Conservation (phyloP, 192 early-diverging fungal species). For the Entomortierella beljakovae region DNA sequence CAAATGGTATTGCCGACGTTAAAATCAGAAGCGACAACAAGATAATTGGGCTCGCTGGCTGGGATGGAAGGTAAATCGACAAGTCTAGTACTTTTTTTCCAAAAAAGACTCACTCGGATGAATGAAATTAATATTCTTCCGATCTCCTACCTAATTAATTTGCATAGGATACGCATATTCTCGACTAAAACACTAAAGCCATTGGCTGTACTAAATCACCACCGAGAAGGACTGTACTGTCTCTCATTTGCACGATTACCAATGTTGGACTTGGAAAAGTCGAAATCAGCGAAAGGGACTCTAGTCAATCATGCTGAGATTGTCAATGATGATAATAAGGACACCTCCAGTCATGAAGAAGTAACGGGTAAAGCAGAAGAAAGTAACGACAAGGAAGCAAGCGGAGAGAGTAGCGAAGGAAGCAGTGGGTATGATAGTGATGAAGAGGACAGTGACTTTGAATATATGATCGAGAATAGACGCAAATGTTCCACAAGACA, state of each 20-base stretch:
- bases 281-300: neutral
- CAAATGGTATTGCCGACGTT: conserved; percentile 40
- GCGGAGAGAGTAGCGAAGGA: neutral
- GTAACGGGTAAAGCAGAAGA: neutral
- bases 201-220: conserved; percentile 55
- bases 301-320: neutral
- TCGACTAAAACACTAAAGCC: conserved; percentile 54
- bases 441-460: conserved; percentile 23
- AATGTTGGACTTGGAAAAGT: neutral
- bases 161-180: conserved; percentile 49
- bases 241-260: conserved; percentile 40
- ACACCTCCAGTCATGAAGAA: neutral
- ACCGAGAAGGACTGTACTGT: conserved; percentile 50
- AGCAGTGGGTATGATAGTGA: neutral
- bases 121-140: neutral
- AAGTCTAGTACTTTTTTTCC: neutral
- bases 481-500: conserved; percentile 22
- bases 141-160: too few relatives aligned
- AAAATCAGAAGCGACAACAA: conserved; percentile 48
- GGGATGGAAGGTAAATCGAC: conserved; percentile 53
- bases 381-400: neutral
- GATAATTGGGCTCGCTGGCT: conserved; percentile 54
- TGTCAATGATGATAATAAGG: too few relatives aligned
- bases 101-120: too few relatives aligned
- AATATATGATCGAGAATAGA: conserved; percentile 12